Evolutionary conservation across 2,329 filamentous ascomycete species (phyloP), one percentile per base, ranked within the genome.

Genomic region (Exophiala sp.): DNA sequence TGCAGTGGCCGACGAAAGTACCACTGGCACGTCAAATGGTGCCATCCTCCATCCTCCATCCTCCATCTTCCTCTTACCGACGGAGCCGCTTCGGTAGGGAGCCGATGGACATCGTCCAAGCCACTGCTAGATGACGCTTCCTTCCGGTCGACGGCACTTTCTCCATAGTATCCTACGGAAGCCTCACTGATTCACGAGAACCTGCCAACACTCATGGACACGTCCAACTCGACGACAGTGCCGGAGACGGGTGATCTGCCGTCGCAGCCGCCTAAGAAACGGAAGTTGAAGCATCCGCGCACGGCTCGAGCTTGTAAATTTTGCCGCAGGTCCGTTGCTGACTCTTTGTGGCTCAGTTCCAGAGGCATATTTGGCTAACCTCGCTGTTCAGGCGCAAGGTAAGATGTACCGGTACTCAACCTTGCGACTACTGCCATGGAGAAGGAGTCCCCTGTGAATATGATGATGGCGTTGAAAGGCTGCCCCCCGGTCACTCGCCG

Each of bases 231-330:
- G 10, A 32, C n/a, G 7, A n/a, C 23, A 35, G 19, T 37, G 29
- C 32, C 27, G 29, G 51, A 35, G 13, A 38, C 48, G 35, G 41
- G 43, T 10, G 37, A 29, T 30, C 41, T 52, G 21, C 53, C 53
- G 13, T 40, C 42, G 7, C 44, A 35, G 29, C 50, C 50, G 38
- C 55, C 53, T 13, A 59, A 58, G 50, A 59, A 53, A 47, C 52
- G 58, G 23, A 60, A 58, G 52, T 51, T 60, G 37, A 55, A 53
- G 38, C 57, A 56, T 45, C 58, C 58, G 8, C 54, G 58, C 34
- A 59, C 54, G 13, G 48, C 58, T 5, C 48, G 53, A 42, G 58
- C 58, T 38, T 60, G 58, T 34, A 27, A 37, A 19, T 60, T 60
- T 43, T 60, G 58, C 43, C 52, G 57, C 52, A 58, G 56, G 58